Evolutionary conservation across 257 asterid genomes (phyloP), one percentile per base, ranked within the genome.

Genomic region (Buddleja alternifolia): DNA sequence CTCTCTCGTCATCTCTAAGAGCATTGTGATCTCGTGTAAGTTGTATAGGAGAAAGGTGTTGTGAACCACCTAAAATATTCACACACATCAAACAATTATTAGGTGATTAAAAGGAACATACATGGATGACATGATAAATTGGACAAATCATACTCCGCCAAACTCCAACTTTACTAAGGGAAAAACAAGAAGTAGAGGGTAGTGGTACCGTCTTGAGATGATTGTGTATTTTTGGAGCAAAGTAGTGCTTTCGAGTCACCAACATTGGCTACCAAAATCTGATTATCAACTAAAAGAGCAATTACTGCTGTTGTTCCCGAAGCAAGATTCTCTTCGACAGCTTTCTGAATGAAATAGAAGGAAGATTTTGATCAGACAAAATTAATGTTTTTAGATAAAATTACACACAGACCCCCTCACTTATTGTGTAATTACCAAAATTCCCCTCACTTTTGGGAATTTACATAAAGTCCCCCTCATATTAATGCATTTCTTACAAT

Each of bases 251-350:
- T 63, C 42, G 57, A 44, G 44, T 63, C 69, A 7, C 57, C 69
- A 45, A 63, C 69, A 44, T 23, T 63, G 48, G 56, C 69, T 23
- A 63, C 69, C 39, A 63, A 63, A 45, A 63, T 53, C 16, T 45
- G 57, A 23, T 63, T 17, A 53, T 15, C 21, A 24, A 44, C 36
- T 63, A 63, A 21, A 20, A 63, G 44, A 9, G 53, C 29, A 63
- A 63, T n/a, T 8, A 46, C 57, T n/a, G 57, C 69, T 23, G 69
- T 63, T 8, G 44, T 42, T 4, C 69, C 69, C 37, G 58, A 3
- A 8, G 4, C 4, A 44, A 44, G 16, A 20, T 44, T 46, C 20
- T n/a, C 9, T 11, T 46, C 1, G 3, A n/a, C 20, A 46, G 21
- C 20, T 44, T 10, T 17, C 50, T 44, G 50, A n/a, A n/a, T n/a